These are phyloP conservation scores for Coemansia sp. DNA, from an alignment of 192 early-diverging fungal genomes.

Conservation along the genomic window DNA sequence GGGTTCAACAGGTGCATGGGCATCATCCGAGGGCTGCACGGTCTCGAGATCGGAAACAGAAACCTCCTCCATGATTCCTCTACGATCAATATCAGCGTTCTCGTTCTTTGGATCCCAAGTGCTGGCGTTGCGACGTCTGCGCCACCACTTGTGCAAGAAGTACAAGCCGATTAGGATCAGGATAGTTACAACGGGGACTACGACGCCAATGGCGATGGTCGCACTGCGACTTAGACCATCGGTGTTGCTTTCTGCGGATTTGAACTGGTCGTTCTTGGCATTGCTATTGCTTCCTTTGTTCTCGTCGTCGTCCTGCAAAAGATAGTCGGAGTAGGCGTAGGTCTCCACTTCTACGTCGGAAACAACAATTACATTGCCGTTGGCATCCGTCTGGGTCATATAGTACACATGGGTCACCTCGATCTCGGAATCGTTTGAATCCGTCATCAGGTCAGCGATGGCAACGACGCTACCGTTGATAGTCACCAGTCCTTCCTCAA, in stretches of 20 bases:
- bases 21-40: neutral
- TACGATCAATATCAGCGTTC: slow-evolving; percentile 29
- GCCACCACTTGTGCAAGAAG: slow-evolving; percentile 46
- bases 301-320: neutral
- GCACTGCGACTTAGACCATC: slow-evolving; percentile 31
- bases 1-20: neutral
- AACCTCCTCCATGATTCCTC: slow-evolving; percentile 31
- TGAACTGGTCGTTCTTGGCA: neutral
- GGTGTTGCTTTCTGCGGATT: neutral
- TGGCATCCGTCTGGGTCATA: slow-evolving; percentile 2
- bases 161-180: slow-evolving; percentile 30
- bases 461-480: slow-evolving; percentile 2
- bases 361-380: slow-evolving; percentile 8
- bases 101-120: slow-evolving; percentile 50
- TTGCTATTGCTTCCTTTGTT: neutral
- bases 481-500: slow-evolving; percentile 5
- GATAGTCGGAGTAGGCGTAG: slow-evolving; percentile 8
- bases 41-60: neutral
- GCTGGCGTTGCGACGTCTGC: slow-evolving; percentile 20
- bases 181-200: slow-evolving; percentile 33
- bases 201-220: slow-evolving; percentile 25
- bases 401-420: slow-evolving; percentile 7
- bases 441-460: slow-evolving; percentile 4
- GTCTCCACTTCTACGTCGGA: slow-evolving; percentile 9
- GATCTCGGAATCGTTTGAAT: neutral